phyloP scores from a whole-genome alignment of 2,329 filamentous ascomycete species.

The Penicillium palitans region DNA sequence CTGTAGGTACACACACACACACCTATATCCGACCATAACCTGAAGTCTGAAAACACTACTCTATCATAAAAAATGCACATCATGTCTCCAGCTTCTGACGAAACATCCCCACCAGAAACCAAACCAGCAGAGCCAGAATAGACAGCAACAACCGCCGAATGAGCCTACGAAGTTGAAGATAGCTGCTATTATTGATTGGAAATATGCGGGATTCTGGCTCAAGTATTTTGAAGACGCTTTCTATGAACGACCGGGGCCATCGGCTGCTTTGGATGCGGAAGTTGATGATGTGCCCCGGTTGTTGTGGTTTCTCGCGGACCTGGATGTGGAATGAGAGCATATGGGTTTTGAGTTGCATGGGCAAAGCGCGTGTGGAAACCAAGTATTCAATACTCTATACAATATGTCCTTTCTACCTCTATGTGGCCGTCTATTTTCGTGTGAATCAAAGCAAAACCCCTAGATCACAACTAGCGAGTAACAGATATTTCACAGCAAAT shows the following conservation, averaged over 20 bases:
- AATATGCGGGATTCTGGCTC: neutral
- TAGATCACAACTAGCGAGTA: slow-evolving; percentile 2
- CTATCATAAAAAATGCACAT: too few species aligned
- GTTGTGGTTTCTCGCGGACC: neutral
- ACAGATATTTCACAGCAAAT: neutral
- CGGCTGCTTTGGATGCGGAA: neutral
- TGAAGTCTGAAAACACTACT: too few species aligned
- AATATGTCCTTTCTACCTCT: slow-evolving; percentile 10
- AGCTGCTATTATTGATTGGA: neutral
- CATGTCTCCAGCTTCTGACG: too few species aligned
- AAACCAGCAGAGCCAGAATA: too few species aligned
- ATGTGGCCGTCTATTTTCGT: slow-evolving; percentile 7
- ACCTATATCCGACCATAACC: too few species aligned
- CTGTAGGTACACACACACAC: too few species aligned
- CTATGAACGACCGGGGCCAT: neutral
- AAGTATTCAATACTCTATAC: slow-evolving; percentile 4
- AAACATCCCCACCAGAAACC: too few species aligned
- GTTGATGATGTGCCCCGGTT: neutral
- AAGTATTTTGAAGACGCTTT: neutral
- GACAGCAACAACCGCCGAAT: too few species aligned
- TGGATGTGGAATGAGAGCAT: neutral
- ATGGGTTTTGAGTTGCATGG: slow-evolving; percentile 7
- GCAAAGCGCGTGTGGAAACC: slow-evolving; percentile 7
- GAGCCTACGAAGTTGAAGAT: neutral
- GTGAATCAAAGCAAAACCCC: slow-evolving; percentile 1